phyloP scores from a whole-genome alignment of 495 filamentous ascomycete genomes.

The Talaromyces wortmannii region DNA sequence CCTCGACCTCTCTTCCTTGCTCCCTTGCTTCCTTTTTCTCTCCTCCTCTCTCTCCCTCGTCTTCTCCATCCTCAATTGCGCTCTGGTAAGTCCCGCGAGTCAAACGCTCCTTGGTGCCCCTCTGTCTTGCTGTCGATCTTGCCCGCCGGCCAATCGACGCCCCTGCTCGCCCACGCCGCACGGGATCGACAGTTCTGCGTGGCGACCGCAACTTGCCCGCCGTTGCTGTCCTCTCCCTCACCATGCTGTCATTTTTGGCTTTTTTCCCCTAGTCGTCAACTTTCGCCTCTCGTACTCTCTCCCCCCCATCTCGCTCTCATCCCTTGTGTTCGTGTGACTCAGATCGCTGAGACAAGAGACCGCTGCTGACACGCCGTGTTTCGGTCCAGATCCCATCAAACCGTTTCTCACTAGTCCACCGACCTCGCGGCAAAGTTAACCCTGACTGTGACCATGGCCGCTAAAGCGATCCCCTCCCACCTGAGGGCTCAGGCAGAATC shows the following conservation, averaged over 20 bases:
- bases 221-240: slow-evolving; percentile 8
- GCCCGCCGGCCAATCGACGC: not conserved
- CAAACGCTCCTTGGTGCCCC: not conserved
- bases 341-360: not conserved
- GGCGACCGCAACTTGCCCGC: not conserved
- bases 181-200: not conserved
- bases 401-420: slow-evolving; percentile 3
- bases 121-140: slow-evolving; percentile 1
- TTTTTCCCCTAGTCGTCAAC: no score
- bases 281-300: slow-evolving; percentile 5
- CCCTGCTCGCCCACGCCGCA: not conserved
- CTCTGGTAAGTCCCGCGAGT: no score
- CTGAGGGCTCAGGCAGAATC: slow-evolving; percentile 56
- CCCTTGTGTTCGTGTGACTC: not conserved
- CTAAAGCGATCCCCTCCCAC: slow-evolving; percentile 69
- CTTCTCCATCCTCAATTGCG: not conserved
- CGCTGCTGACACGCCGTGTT: not conserved
- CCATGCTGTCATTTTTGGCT: slow-evolving; percentile 13
- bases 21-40: not conserved
- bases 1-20: not conserved
- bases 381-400: not conserved
- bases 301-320: slow-evolving; percentile 2
- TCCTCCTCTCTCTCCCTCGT: not conserved
- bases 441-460: slow-evolving; percentile 46
- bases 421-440: not conserved